A percentile compares a stretch with the other conserved stretches of the same genome.
Conservation (phyloP, 495 filamentous ascomycete genomes). For the Clohesyomyces aquaticus region DNA sequence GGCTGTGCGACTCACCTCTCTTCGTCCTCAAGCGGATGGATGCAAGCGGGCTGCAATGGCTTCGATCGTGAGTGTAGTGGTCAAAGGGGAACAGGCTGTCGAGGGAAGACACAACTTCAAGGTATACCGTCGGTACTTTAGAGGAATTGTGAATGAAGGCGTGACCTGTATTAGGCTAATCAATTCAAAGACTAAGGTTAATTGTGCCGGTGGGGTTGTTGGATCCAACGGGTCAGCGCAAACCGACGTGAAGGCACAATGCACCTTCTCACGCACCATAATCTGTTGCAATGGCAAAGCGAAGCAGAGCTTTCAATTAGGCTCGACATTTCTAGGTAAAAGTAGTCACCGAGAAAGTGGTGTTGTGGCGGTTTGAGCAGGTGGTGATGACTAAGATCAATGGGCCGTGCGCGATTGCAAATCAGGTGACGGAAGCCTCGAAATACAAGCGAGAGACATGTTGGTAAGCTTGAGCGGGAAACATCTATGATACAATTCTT, state of each 20-base stretch:
- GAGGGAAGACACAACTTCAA: neutral
- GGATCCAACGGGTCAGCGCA: neutral
- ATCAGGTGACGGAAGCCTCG: too few relatives aligned
- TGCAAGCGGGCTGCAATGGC: neutral
- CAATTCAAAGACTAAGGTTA: slow-evolving; percentile 6
- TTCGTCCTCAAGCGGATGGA: too few relatives aligned
- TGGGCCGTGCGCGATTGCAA: too few relatives aligned
- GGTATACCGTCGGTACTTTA: too few relatives aligned
- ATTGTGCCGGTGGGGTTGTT: slow-evolving; percentile 11
- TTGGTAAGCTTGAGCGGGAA: too few relatives aligned
- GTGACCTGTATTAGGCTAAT: slow-evolving; percentile 24
- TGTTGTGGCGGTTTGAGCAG: too few relatives aligned
- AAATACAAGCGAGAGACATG: too few relatives aligned
- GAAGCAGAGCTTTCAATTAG: too few relatives aligned
- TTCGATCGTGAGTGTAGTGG: too few relatives aligned
- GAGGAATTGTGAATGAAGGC: neutral
- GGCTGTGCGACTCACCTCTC: slow-evolving; percentile 3
- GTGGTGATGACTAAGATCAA: neutral
- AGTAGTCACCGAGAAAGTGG: too few relatives aligned
- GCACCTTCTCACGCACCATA: neutral
- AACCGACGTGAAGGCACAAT: neutral
- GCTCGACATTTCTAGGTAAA: too few relatives aligned
- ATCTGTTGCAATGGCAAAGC: neutral
- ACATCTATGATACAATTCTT: too few relatives aligned
- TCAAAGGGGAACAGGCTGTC: neutral